Conservation (phyloP, 225 moss, liverwort and hornwort species). For the Anthoceros angustus region DNA sequence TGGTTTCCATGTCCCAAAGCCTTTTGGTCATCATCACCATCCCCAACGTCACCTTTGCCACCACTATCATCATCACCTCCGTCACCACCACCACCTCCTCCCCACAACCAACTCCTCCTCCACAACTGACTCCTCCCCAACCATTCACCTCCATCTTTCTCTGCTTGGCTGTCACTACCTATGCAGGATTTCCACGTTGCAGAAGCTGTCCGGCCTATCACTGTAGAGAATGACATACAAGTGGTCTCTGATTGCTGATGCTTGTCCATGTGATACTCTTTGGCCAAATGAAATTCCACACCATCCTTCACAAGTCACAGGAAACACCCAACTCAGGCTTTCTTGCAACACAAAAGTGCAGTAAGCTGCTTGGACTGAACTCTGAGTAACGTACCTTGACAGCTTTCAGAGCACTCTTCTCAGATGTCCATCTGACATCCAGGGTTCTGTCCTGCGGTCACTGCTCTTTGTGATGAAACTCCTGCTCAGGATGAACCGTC, state of each 20-base stretch:
- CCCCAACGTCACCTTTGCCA: background rate
- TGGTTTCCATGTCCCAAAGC: background rate
- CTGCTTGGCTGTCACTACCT: background rate
- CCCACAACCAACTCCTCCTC: background rate
- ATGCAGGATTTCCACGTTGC: constrained; percentile 1
- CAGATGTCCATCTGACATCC: background rate
- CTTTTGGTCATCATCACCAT: background rate
- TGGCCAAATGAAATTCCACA: too few species aligned
- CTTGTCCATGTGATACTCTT: too few species aligned
- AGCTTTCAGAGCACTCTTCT: background rate
- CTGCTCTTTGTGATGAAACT: background rate
- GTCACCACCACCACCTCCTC: background rate
- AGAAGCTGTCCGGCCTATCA: background rate
- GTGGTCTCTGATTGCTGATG: background rate
- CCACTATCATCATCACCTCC: background rate
- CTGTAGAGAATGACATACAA: background rate
- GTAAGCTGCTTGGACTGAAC: too few species aligned
- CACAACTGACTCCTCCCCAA: background rate
- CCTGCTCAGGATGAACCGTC: background rate
- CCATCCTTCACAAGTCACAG: too few species aligned
- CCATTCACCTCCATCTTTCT: background rate
- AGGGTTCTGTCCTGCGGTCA: background rate
- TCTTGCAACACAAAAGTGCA: too few species aligned
- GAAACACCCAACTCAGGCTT: too few species aligned
- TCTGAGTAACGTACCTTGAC: background rate